Conservation (phyloP, 352 stramenopile genomes). For the Pythium dissimile region DNA sequence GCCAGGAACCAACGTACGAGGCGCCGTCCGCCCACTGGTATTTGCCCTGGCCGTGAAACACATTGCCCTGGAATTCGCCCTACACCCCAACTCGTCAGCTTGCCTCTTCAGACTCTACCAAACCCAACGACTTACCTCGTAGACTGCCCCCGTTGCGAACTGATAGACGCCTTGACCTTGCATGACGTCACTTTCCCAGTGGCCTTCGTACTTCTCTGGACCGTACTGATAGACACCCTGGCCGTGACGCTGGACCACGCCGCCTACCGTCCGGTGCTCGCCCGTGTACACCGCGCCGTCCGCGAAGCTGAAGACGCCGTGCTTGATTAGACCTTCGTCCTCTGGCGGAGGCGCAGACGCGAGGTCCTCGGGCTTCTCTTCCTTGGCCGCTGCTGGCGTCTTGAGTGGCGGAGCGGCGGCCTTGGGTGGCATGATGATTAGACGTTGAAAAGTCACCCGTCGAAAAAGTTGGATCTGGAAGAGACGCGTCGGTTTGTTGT, state of each 20-base stretch:
- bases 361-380: slow-evolving; percentile 30
- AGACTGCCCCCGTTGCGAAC: slow-evolving; percentile 68
- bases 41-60: slow-evolving; percentile 54
- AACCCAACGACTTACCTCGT: slow-evolving; percentile 35
- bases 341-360: slow-evolving; percentile 13
- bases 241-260: slow-evolving; percentile 40
- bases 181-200: slow-evolving; percentile 69
- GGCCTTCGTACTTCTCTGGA: slow-evolving; percentile 58
- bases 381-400: slow-evolving; percentile 21
- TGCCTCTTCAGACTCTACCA: neutral
- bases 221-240: slow-evolving; percentile 45
- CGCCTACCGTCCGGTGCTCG: slow-evolving; percentile 35
- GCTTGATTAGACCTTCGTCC: slow-evolving; percentile 38
- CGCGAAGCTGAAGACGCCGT: slow-evolving; percentile 60
- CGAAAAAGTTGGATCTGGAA: slow-evolving; percentile 25
- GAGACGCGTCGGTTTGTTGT: slow-evolving; percentile 10
- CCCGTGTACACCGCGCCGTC: slow-evolving; percentile 65
- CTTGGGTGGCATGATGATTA: slow-evolving; percentile 24
- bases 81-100: neutral
- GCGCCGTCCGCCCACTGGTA: slow-evolving; percentile 75
- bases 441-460: neutral
- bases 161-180: slow-evolving; percentile 54
- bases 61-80: slow-evolving; percentile 62
- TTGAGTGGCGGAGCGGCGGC: slow-evolving; percentile 13
- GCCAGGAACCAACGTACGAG: slow-evolving; percentile 56